Percentiles rank a stretch among this genome's conserved stretches.
phyloP scores from a whole-genome alignment of 2,329 filamentous ascomycete species.

The Chaetomium sp. region DNA sequence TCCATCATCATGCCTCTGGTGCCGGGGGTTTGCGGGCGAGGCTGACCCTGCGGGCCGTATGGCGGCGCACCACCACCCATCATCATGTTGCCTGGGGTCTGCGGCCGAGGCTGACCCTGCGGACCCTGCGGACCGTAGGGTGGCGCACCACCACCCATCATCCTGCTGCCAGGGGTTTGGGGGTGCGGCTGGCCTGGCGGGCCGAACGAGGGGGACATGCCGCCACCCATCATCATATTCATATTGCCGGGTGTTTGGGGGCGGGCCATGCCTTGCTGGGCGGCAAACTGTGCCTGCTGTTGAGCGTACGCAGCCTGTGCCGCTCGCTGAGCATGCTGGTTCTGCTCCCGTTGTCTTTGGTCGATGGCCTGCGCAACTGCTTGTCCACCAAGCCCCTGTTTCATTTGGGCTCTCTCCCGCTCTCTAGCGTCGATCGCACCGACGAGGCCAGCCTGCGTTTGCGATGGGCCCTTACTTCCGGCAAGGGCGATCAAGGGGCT shows the following conservation, averaged over 20 bases:
- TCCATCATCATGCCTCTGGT: conserved; percentile 24
- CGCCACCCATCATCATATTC: conserved; percentile 29
- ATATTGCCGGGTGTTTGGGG: conserved; percentile 36
- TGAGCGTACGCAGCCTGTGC: conserved; percentile 41
- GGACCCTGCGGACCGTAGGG: not conserved
- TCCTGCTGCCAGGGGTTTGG: conserved; percentile 13
- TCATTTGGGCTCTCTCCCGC: conserved; percentile 72
- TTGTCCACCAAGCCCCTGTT: conserved; percentile 67
- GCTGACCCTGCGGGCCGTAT: not conserved
- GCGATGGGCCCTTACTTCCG: conserved; percentile 51
- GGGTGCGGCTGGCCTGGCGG: conserved; percentile 1
- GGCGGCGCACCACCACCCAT: conserved; percentile 6
- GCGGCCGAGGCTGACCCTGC: conserved; percentile 1
- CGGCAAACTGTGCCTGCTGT: conserved; percentile 39
- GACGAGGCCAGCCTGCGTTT: conserved; percentile 64
- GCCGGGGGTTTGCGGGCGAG: not conserved
- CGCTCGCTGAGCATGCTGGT: conserved; percentile 42
- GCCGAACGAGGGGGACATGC: not conserved
- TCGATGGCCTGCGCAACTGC: conserved; percentile 73
- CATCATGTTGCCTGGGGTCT: conserved; percentile 17
- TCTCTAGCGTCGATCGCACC: conserved; percentile 80
- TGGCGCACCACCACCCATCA: conserved; percentile 18
- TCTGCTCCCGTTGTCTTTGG: conserved; percentile 56
- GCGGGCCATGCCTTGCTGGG: conserved; percentile 27
- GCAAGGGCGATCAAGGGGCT: conserved; percentile 72